Evolutionary conservation across 495 filamentous ascomycete genomes (phyloP).

Genomic region (Halenospora varia): DNA sequence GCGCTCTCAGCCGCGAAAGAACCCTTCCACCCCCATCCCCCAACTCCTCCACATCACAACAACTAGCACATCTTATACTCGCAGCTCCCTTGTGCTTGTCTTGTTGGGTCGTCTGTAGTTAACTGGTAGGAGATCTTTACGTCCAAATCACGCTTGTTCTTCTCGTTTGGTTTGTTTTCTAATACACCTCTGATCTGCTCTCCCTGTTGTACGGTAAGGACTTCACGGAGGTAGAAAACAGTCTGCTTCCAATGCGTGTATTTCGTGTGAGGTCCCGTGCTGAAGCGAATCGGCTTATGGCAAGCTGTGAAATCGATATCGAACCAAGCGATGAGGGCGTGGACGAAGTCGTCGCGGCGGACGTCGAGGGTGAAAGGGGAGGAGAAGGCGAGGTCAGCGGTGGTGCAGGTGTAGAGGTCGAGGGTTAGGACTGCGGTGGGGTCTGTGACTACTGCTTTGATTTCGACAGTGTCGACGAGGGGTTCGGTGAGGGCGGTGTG

Average conservation of each 20-base stretch:
- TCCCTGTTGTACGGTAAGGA: constrained; percentile 75
- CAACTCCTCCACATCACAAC: background rate
- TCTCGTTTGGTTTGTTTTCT: constrained; percentile 81
- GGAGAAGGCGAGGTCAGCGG: constrained; percentile 62
- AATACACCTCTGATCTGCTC: constrained; percentile 70
- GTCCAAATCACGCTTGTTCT: constrained; percentile 93
- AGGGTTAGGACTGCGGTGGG: constrained; percentile 62
- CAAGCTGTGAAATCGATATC: constrained; percentile 97
- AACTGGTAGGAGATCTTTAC: constrained; percentile 82
- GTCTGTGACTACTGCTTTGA: constrained; percentile 74
- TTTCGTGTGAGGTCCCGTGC: constrained; percentile 83
- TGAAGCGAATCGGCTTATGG: constrained; percentile 81
- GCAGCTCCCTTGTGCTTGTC: constrained; percentile 64
- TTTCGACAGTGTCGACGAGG: constrained; percentile 65
- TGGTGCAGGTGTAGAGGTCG: constrained; percentile 65
- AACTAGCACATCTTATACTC: constrained; percentile 86
- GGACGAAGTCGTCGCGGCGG: constrained; percentile 83
- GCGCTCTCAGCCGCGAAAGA: constrained; percentile 29
- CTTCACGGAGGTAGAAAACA: constrained; percentile 82
- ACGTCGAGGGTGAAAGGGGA: constrained; percentile 62
- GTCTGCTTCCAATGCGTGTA: constrained; percentile 97
- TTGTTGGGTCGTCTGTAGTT: constrained; percentile 64
- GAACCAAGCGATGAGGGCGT: constrained; percentile 96
- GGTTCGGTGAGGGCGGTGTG: constrained; percentile 68
- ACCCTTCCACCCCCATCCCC: constrained; percentile 3